Percentiles rank a stretch among this genome's conserved stretches.
Conservation (phyloP, 331 rosid genomes). For the Rosa hybrid region DNA sequence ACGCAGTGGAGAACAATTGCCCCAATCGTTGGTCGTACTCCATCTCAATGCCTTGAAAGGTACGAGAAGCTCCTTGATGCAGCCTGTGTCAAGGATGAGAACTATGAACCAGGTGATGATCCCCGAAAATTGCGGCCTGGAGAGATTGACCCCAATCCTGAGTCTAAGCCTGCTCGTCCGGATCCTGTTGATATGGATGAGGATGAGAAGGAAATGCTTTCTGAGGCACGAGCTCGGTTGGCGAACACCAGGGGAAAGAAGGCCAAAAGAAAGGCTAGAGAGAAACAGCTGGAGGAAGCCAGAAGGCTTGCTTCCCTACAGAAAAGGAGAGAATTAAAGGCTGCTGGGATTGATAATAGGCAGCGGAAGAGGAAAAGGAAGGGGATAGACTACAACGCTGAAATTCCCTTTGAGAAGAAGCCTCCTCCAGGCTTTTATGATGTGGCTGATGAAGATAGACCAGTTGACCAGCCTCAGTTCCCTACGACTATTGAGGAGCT, state of each 20-base stretch:
- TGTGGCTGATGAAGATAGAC: slow-evolving; percentile 71
- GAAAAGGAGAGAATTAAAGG: slow-evolving; percentile 90
- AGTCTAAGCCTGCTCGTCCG: slow-evolving; percentile 94
- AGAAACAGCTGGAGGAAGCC: slow-evolving; percentile 96
- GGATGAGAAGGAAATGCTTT: slow-evolving; percentile 99
- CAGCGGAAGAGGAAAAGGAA: slow-evolving; percentile 86
- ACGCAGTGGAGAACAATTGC: slow-evolving; percentile 98
- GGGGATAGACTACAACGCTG: slow-evolving; percentile 92
- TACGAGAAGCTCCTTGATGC: slow-evolving; percentile 95
- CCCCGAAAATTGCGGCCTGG: slow-evolving; percentile 94
- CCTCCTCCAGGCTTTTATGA: slow-evolving; percentile 96
- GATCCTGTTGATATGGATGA: slow-evolving; percentile 99
- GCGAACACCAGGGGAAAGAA: slow-evolving; percentile 97
- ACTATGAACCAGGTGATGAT: slow-evolving; percentile 91
- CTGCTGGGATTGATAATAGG: slow-evolving; percentile 94
- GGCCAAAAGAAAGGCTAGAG: slow-evolving; percentile 95
- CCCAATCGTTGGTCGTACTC: slow-evolving; percentile 95
- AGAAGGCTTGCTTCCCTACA: slow-evolving; percentile 96
- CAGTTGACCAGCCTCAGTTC: slow-evolving; percentile 72
- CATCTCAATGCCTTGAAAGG: slow-evolving; percentile 90
- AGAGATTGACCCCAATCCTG: slow-evolving; percentile 95
- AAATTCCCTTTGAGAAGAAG: slow-evolving; percentile 92
- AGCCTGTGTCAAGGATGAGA: slow-evolving; percentile 92
- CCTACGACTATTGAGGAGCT: slow-evolving; percentile 96
- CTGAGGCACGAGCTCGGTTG: slow-evolving; percentile 94